Base-by-base conservation (phyloP, 2,329 filamentous ascomycete species). In the Dendryphion nanum region DNA sequence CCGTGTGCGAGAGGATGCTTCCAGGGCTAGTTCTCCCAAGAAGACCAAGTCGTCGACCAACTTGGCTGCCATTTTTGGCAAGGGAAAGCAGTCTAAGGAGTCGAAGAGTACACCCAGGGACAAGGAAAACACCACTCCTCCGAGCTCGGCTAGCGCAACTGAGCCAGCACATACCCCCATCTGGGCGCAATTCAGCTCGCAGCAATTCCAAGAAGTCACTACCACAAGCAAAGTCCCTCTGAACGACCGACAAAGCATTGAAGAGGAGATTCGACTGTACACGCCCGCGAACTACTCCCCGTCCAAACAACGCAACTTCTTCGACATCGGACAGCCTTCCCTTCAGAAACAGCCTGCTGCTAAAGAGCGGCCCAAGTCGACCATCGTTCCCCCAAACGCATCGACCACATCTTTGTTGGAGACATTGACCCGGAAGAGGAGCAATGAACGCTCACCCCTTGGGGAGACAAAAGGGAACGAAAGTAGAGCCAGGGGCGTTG, bases 11-110 rank as follows among this genome's bases (percentile, higher is more conserved):
- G 48, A 55, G 3, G 57, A 66, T 16, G 64, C 40, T 38, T 56
- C 40, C 37, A 48, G 37, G 19, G 39, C 42, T 18, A 48, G 58
- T 52, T 76, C 70, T 40, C 72, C 74, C 4, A 81, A 80, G 64
- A 94, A 91, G 71, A 79, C 79, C 24, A 95, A 91, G 65, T 95
- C 90, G 0, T 78, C 86, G 3, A 86, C 86, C 20, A 94, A 89
- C 60, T 74, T 97, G n/a, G 81, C 81, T 1, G 81, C 77, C 4
- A 77, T 96, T 38, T 77, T 95, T 35, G 82, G 81, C 40, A 83
- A 85, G 40, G 81, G 82, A 42, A 89, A 85, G 61, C 89, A 87
- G 7, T 26, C 23, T n/a, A 87, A 83, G 56, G 70, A 76, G 37
- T 68, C 68, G 21, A 77, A 79, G 10, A 71, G 75, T 37, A 72